Conservation (phyloP, 1,139 yeast genomes). For the Yamadazyma dendronema region DNA sequence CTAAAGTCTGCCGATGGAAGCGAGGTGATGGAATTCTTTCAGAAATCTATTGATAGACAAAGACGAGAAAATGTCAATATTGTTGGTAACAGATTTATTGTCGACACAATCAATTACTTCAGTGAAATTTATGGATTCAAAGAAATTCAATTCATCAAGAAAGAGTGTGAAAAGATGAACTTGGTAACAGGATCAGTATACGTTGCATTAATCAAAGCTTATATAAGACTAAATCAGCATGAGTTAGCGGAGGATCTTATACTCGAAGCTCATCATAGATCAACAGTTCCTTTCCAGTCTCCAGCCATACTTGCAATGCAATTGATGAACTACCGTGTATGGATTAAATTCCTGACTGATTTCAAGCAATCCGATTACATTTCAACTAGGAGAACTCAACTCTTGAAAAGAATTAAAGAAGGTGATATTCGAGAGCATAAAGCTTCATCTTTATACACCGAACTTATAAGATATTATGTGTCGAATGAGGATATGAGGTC, state of each 20-base stretch:
- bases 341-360: slow-evolving; percentile 21
- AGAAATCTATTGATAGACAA: slow-evolving; percentile 28
- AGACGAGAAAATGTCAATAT: slow-evolving; percentile 13
- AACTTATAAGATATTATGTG: slow-evolving; percentile 25
- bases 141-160: slow-evolving; percentile 22
- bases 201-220: slow-evolving; percentile 24
- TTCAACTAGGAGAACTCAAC: slow-evolving; percentile 8
- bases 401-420: slow-evolving; percentile 4
- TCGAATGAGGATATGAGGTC: slow-evolving; percentile 14
- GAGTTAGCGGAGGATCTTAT: slow-evolving; percentile 31
- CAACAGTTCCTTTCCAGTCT: slow-evolving; percentile 30
- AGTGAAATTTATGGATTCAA: slow-evolving; percentile 23
- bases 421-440: slow-evolving; percentile 2
- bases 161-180: slow-evolving; percentile 19
- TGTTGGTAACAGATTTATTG: slow-evolving; percentile 18
- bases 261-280: slow-evolving; percentile 28
- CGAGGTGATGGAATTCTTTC: slow-evolving; percentile 41
- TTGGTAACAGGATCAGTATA: slow-evolving; percentile 18
- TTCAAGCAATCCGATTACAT: slow-evolving; percentile 7
- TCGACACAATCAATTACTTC: slow-evolving; percentile 20
- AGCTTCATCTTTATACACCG: slow-evolving; percentile 21
- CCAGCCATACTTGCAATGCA: slow-evolving; percentile 30
- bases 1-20: slow-evolving; percentile 36
- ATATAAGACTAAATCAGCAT: slow-evolving; percentile 30
- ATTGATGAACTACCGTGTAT: slow-evolving; percentile 29